phyloP scores from a whole-genome alignment of 1,284 basidiomycete genomes.

The Pseudozyma sp. region DNA sequence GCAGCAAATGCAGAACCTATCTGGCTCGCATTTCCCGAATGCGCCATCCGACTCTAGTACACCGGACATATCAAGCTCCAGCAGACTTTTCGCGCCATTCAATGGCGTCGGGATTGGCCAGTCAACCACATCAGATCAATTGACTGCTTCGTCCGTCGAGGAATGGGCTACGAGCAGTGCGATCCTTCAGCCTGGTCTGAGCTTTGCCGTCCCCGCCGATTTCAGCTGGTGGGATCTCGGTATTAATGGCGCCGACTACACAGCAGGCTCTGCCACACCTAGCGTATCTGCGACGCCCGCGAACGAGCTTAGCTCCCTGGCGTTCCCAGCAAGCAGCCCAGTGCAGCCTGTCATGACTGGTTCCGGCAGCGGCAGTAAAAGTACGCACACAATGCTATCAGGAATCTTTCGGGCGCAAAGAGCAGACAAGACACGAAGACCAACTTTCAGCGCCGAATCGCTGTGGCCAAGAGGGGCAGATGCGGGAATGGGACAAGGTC shows the following conservation, averaged over 20 bases:
- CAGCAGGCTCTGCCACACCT: conserved; percentile 10
- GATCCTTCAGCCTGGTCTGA: conserved; percentile 55
- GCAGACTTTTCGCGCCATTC: conserved; percentile 14
- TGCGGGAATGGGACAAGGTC: conserved; percentile 51
- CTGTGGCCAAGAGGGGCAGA: conserved; percentile 46
- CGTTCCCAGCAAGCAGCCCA: background rate
- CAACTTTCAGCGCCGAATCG: conserved; percentile 25
- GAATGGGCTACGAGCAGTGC: conserved; percentile 49
- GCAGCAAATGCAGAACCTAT: conserved; percentile 17
- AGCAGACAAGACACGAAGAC: conserved; percentile 3
- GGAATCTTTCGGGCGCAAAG: background rate
- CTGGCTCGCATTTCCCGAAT: conserved; percentile 21
- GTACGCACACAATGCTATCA: background rate
- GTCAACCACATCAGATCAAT: background rate
- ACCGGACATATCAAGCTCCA: background rate
- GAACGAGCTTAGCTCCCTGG: conserved; percentile 13
- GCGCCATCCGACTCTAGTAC: conserved; percentile 9
- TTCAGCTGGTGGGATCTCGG: conserved; percentile 67
- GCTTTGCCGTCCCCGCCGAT: conserved; percentile 66
- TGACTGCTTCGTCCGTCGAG: conserved; percentile 26
- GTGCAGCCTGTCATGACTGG: background rate
- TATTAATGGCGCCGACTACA: conserved; percentile 25
- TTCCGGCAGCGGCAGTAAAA: background rate
- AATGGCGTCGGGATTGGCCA: background rate
- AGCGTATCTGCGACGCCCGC: conserved; percentile 26